Conservation (phyloP, 2,329 filamentous ascomycete genomes). For the Diaporthe sp. region DNA sequence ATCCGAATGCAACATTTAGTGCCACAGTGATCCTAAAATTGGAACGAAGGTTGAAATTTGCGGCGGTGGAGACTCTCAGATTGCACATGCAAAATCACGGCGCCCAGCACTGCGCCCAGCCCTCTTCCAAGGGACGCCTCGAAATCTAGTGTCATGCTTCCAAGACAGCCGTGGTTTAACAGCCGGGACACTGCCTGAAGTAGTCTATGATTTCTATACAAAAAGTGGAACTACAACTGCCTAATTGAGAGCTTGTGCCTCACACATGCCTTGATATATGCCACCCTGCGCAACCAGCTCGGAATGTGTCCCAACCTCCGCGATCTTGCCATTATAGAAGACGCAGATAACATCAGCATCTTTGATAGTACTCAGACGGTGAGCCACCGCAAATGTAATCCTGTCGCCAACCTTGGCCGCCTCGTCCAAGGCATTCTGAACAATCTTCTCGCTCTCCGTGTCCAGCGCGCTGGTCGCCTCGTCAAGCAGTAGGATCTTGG, state of each 20-base stretch:
- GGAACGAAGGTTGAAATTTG: neutral
- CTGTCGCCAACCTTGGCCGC: constrained; percentile 63
- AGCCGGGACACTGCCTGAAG: too few species aligned
- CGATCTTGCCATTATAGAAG: constrained; percentile 49
- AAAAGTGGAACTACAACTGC: neutral
- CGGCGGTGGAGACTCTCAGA: neutral
- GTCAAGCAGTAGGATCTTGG: constrained; percentile 51
- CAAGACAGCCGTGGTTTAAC: too few species aligned
- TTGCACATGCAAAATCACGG: neutral
- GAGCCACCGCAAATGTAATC: constrained; percentile 77
- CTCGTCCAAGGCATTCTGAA: constrained; percentile 46
- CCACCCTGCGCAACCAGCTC: constrained; percentile 18
- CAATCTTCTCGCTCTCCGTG: constrained; percentile 71
- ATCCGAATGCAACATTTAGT: neutral
- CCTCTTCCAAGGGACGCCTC: neutral
- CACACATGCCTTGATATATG: constrained; percentile 29
- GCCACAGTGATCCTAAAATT: neutral
- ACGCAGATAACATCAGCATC: constrained; percentile 57
- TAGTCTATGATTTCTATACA: neutral
- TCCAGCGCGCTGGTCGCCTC: constrained; percentile 71
- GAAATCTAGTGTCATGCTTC: neutral
- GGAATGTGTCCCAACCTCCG: constrained; percentile 48
- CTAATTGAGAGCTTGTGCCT: constrained; percentile 11
- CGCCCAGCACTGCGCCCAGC: constrained; percentile 5
- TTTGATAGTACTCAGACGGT: constrained; percentile 68